Evolutionary conservation across 768 basidiomycete genomes (phyloP).

Genomic region (Pleurotus tuber-regium): DNA sequence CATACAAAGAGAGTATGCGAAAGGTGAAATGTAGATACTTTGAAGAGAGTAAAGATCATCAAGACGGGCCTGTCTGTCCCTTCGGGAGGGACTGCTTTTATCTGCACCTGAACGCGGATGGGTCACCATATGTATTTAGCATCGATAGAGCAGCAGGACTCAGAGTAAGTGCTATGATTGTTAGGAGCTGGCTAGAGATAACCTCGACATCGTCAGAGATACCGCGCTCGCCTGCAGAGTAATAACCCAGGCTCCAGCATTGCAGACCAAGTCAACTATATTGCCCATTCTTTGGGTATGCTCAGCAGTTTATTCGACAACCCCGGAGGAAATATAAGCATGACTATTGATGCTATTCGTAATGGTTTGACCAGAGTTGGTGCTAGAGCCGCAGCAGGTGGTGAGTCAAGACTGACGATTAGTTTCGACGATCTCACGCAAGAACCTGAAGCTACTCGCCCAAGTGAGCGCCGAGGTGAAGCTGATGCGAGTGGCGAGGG

Average conservation of each 20-base stretch:
- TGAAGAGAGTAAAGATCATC: conserved; percentile 37
- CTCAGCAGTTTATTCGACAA: neutral
- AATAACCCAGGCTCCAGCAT: neutral
- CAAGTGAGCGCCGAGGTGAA: too few relatives aligned
- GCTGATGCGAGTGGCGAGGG: too few relatives aligned
- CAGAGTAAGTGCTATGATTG: conserved; percentile 34
- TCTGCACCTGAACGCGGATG: conserved; percentile 65
- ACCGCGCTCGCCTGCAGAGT: neutral
- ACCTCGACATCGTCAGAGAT: neutral
- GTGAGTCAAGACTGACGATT: too few relatives aligned
- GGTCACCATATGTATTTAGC: conserved; percentile 53
- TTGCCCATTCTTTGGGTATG: neutral
- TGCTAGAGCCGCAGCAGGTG: too few relatives aligned
- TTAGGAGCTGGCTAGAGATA: neutral
- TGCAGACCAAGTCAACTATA: neutral
- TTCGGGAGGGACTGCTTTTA: conserved; percentile 85
- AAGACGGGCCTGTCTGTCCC: conserved; percentile 58
- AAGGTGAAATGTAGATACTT: conserved; percentile 65
- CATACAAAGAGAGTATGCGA: conserved; percentile 74
- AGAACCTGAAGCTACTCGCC: too few relatives aligned
- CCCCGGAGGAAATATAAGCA: neutral
- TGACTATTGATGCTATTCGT: neutral
- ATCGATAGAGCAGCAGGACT: conserved; percentile 55
- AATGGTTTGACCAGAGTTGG: neutral
- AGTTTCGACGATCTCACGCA: too few relatives aligned